phyloP scores from a whole-genome alignment of 345 rosid genomes.

The Trapa incisa region DNA sequence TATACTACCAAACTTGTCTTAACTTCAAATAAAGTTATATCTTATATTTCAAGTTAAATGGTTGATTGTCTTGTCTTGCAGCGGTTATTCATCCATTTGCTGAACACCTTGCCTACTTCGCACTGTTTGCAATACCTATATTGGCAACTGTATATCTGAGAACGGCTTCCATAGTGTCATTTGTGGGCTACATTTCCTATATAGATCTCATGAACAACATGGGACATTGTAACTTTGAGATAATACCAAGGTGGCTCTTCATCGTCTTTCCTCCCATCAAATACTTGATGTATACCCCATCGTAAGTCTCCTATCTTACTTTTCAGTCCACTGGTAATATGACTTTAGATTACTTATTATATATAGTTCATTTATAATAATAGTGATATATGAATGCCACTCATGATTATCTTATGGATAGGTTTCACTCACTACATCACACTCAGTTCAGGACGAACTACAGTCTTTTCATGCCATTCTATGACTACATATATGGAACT shows the following conservation, averaged over 20 bases:
- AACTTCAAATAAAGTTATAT: too few relatives aligned
- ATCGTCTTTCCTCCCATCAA: constrained; percentile 36
- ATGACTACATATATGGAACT: constrained; percentile 12
- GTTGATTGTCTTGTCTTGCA: constrained; percentile 8
- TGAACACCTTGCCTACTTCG: constrained; percentile 25
- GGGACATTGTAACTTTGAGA: constrained; percentile 61
- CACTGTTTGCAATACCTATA: constrained; percentile 27
- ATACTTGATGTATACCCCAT: constrained; percentile 41
- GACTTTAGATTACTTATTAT: too few relatives aligned
- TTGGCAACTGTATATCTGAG: neutral
- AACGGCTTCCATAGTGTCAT: constrained; percentile 16
- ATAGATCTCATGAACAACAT: constrained; percentile 34
- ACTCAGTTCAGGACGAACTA: constrained; percentile 13
- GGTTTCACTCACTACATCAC: constrained; percentile 16
- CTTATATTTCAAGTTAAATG: too few relatives aligned
- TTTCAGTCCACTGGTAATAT: too few relatives aligned
- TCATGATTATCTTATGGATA: neutral
- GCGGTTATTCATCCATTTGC: constrained; percentile 49
- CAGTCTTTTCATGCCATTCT: constrained; percentile 14
- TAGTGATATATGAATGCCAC: neutral
- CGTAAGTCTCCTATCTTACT: constrained; percentile 20
- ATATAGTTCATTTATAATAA: too few relatives aligned
- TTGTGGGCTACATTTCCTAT: constrained; percentile 15
- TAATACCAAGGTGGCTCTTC: constrained; percentile 31
- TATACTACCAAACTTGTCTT: too few relatives aligned